phyloP scores from a whole-genome alignment of 2,329 filamentous ascomycete genomes.

The Tympanopsis confertula region DNA sequence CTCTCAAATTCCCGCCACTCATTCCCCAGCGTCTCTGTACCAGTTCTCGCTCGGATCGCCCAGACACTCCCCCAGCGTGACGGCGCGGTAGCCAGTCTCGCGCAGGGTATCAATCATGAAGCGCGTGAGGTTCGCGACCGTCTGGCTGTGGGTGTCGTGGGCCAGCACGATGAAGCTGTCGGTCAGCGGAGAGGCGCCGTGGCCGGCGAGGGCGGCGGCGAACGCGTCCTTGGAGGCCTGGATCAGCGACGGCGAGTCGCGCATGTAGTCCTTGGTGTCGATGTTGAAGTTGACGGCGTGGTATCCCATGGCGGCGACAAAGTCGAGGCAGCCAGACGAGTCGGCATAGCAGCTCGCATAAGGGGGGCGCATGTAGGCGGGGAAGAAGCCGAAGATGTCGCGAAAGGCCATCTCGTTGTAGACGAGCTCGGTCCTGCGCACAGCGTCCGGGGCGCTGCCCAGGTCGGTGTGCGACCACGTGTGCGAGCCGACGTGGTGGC shows the following conservation, averaged over 20 bases:
- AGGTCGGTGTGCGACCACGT: constrained; percentile 35
- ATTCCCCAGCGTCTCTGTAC: constrained; percentile 23
- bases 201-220: constrained; percentile 13
- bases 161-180: constrained; percentile 22
- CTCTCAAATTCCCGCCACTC: no score
- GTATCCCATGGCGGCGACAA: constrained; percentile 17
- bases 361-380: constrained; percentile 32
- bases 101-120: constrained; percentile 19
- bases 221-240: constrained; percentile 27
- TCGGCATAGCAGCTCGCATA: constrained; percentile 14
- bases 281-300: constrained; percentile 18
- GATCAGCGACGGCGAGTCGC: constrained; percentile 17
- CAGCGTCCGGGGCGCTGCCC: constrained; percentile 16
- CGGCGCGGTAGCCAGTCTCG: constrained; percentile 19
- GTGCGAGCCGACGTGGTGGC: constrained; percentile 36
- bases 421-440: constrained; percentile 25
- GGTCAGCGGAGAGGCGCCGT: background rate
- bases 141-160: constrained; percentile 15
- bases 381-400: constrained; percentile 28
- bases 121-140: constrained; percentile 12
- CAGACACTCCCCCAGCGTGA: constrained; percentile 33
- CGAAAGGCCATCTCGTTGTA: constrained; percentile 31
- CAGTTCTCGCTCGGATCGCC: constrained; percentile 26
- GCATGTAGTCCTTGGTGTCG: constrained; percentile 16
- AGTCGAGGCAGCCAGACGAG: constrained; percentile 7